Conservation (phyloP, 768 basidiomycete genomes). For the Tylopilus felleus region DNA sequence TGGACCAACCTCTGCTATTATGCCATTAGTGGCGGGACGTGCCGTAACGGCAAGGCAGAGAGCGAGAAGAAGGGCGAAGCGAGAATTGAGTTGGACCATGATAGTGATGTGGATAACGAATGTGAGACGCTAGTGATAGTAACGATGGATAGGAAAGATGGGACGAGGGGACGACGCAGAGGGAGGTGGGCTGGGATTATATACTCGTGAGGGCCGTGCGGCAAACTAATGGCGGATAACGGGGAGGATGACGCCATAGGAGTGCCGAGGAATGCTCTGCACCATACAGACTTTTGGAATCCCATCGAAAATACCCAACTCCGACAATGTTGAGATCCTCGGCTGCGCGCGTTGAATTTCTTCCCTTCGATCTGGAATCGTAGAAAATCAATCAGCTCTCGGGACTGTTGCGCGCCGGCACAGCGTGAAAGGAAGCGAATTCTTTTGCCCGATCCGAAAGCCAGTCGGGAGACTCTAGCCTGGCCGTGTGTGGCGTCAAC, state of each 20-base stretch:
- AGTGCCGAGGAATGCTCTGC: neutral
- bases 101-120: slow-evolving; percentile 28
- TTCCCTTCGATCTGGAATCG: neutral
- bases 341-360: neutral
- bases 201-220: slow-evolving; percentile 10
- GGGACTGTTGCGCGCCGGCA: too few species aligned
- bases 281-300: slow-evolving; percentile 4
- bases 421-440: too few species aligned
- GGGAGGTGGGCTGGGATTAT: slow-evolving; percentile 15
- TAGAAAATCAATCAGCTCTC: too few species aligned
- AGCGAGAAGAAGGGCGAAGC: slow-evolving; percentile 29
- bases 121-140: slow-evolving; percentile 19
- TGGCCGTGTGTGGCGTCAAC: too few species aligned
- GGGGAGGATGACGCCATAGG: slow-evolving; percentile 14
- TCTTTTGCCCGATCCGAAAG: too few species aligned
- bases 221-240: slow-evolving; percentile 15
- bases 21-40: slow-evolving; percentile 7
- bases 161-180: neutral
- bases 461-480: too few species aligned
- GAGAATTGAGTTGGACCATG: slow-evolving; percentile 30
- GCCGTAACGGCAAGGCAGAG: slow-evolving; percentile 25
- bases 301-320: neutral
- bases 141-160: slow-evolving; percentile 7
- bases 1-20: slow-evolving; percentile 10
- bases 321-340: too few species aligned